Base-by-base conservation (phyloP, 805 yeast species). In the Candida broadrunensis region DNA sequence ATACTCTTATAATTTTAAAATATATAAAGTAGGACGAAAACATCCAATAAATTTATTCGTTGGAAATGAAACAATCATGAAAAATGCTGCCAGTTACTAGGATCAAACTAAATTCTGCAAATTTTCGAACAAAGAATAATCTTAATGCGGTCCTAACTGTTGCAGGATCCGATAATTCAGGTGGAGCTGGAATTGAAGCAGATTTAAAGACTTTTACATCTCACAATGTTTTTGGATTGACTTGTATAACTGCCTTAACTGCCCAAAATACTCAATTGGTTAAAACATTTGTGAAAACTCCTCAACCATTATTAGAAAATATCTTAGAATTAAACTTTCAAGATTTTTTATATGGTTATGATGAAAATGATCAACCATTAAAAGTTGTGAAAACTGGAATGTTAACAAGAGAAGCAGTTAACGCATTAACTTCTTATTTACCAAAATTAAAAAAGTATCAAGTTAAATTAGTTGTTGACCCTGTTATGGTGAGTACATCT, bases 181-280 rank as follows among this genome's bases (percentile, higher is more conserved):
- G 96, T 2, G 96, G 96, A 3, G 96, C 96, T 2, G 96, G 96
- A 2, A 81, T 88, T 37, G 96, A 88, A 58, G 96, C 96, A 1
- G 96, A 88, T 56, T 56, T 88, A 29, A 88, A 88, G 62, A 81
- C 96, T 0, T 75, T 88, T 40, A 71, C 85, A 3, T 85, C 85
- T 1, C 86, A 84, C 51, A 77, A 78, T 13, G 88, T 88, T 37
- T 85, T 81, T 53, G 96, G 86, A 0, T 62, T 83, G 58, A 84
- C 90, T 0, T 83, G 89, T 51, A 80, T 86, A 34, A 77, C 89
- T 7, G 90, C 89, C 2, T 61, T 88, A 43, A 88, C 95, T 0
- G 85, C 89, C 5, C 96, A 88, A 54, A 86, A 88, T 52, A 83
- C 86, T 5, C 54, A 41, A 27, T 59, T 61, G 11, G 70, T 70